These are phyloP conservation scores for Anisodus acutangulus DNA, from an alignment of 257 asterid genomes.

Conservation along the genomic window DNA sequence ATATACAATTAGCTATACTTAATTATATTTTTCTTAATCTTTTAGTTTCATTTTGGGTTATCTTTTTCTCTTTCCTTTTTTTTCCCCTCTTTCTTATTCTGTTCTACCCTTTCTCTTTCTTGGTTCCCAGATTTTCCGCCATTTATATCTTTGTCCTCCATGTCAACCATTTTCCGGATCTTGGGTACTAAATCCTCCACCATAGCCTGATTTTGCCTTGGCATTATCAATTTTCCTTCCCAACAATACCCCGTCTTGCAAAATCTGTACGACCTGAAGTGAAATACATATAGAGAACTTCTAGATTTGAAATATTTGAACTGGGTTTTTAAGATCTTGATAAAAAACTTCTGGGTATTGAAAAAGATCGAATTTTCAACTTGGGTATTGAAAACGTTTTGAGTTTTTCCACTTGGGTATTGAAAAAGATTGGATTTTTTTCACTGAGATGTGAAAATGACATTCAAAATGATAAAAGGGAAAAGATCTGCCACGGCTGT, in stretches of 20 bases:
- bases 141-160: too few relatives aligned
- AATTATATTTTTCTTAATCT: too few relatives aligned
- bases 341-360: neutral
- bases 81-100: too few relatives aligned
- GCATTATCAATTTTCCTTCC: constrained; percentile 39
- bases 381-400: neutral
- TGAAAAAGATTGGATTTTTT: neutral
- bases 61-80: too few relatives aligned
- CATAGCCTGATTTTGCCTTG: constrained; percentile 51
- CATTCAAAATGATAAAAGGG: neutral
- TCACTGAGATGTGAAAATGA: too few relatives aligned
- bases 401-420: neutral
- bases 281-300: neutral
- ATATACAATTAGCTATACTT: too few relatives aligned
- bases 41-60: too few relatives aligned
- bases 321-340: neutral
- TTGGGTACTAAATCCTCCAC: constrained; percentile 42
- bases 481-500: too few relatives aligned
- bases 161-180: constrained; percentile 72
- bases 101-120: too few relatives aligned
- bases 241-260: neutral
- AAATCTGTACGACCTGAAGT: neutral
- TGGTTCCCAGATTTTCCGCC: too few relatives aligned
- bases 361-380: neutral
- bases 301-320: neutral